Evolutionary conservation across 2,329 filamentous ascomycete species (phyloP), one percentile per base, ranked within the genome.

Genomic region (Sporothrix phasma): DNA sequence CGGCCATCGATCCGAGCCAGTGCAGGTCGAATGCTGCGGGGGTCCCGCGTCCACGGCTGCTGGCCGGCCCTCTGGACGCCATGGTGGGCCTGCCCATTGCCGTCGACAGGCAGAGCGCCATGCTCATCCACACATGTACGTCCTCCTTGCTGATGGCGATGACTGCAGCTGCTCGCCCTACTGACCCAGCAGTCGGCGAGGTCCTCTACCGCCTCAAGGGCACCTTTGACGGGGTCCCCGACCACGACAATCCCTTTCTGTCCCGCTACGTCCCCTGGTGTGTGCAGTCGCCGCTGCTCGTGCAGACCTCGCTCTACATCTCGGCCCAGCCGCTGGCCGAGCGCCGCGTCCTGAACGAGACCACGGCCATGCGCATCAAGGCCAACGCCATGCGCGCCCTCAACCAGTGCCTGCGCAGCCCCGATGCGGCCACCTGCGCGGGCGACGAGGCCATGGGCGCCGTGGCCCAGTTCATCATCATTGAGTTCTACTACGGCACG

Each of bases 401-500:
- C 22, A 80, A 81, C 64, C 72, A 77, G 45, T 74, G 77, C 39
- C 75, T 81, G 13, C 69, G 70, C 34, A 69, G 51, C 51, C 39
- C 51, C 3, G 51, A 72, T 11, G 66, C 72, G 2, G 69, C 68
- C 1, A 69, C 37, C 24, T 61, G 71, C 46, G 75, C 72, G 3
- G 74, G 72, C 62, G 77, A 79, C 66, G 73, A 75, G 19, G 74
- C 76, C 11, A 74, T 81, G 49, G 74, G 76, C 15, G 77, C 73
- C 15, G 77, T 80, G 3, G 71, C 76, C 0, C 78, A 80, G 67
- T 74, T 81, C 67, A 73, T 79, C 10, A 70, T 76, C 17, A 76
- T 79, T 58, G 79, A 80, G 61, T 80, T 78, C 76, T 80, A 79
- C 67, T 81, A 78, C 76, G 78, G 78, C 2, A 75, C 73, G 39